Percentiles rank a stretch among this genome's conserved stretches.
Evolutionary conservation across 2,329 filamentous ascomycete species (phyloP).

Genomic region (Paramyrothecium sp.): DNA sequence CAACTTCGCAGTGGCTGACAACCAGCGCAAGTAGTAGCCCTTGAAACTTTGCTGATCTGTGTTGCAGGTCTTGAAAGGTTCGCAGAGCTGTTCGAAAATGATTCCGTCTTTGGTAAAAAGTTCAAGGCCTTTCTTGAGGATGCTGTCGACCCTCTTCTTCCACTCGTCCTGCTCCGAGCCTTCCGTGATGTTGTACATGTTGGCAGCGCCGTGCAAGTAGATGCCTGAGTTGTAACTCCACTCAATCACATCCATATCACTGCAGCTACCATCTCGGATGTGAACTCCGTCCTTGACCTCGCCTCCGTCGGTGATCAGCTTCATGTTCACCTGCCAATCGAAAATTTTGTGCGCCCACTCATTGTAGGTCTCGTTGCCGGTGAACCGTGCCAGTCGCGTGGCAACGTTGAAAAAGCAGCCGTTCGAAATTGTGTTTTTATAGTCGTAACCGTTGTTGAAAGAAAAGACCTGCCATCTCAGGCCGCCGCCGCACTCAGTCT

Average conservation of each 20-base stretch:
- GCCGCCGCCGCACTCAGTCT: slow-evolving; percentile 63
- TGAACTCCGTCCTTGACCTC: slow-evolving; percentile 52
- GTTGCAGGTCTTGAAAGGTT: slow-evolving; percentile 60
- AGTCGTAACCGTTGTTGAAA: slow-evolving; percentile 70
- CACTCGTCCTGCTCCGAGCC: slow-evolving; percentile 37
- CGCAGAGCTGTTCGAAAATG: slow-evolving; percentile 67
- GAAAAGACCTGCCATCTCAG: slow-evolving; percentile 84
- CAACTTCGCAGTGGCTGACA: slow-evolving; percentile 53
- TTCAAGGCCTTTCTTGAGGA: slow-evolving; percentile 47
- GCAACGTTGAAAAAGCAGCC: slow-evolving; percentile 69
- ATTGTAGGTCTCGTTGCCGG: slow-evolving; percentile 74
- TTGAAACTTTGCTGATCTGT: slow-evolving; percentile 75
- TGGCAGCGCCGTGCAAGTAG: slow-evolving; percentile 60
- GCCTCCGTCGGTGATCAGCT: slow-evolving; percentile 55
- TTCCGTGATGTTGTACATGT: slow-evolving; percentile 61
- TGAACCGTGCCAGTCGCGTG: slow-evolving; percentile 73
- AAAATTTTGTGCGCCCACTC: slow-evolving; percentile 73
- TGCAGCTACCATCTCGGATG: slow-evolving; percentile 41
- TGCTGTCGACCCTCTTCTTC: slow-evolving; percentile 57
- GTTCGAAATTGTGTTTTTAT: slow-evolving; percentile 69
- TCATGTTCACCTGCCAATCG: slow-evolving; percentile 57
- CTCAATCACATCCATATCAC: slow-evolving; percentile 53
- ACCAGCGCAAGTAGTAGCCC: slow-evolving; percentile 69
- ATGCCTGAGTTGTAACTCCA: slow-evolving; percentile 72
- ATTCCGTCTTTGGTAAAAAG: slow-evolving; percentile 56